Conservation (phyloP, 192 early-diverging fungal species). For the Backusella tuberculispora region DNA sequence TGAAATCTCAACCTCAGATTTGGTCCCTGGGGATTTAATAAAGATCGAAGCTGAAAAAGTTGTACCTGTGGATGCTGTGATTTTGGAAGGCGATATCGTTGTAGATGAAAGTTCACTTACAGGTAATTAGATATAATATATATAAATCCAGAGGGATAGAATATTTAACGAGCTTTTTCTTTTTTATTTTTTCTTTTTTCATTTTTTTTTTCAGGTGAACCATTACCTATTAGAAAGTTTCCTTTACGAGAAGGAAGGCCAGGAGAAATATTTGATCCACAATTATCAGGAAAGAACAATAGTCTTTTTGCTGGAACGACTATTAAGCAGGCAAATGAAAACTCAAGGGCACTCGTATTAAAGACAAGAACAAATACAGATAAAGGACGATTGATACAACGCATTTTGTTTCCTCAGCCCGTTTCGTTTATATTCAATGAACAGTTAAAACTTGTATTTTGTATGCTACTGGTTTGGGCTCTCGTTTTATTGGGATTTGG, state of each 20-base stretch:
- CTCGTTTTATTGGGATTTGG: slow-evolving; percentile 48
- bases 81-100: slow-evolving; percentile 59
- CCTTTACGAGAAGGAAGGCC: slow-evolving; percentile 45
- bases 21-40: slow-evolving; percentile 75
- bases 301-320: slow-evolving; percentile 59
- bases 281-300: slow-evolving; percentile 31
- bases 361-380: slow-evolving; percentile 55
- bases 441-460: slow-evolving; percentile 68
- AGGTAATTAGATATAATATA: slow-evolving; percentile 27
- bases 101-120: slow-evolving; percentile 67
- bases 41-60: slow-evolving; percentile 32
- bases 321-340: slow-evolving; percentile 55
- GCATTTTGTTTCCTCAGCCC: slow-evolving; percentile 69
- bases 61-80: slow-evolving; percentile 56
- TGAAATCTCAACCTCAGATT: slow-evolving; percentile 46
- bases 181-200: not conserved
- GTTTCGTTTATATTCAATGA: slow-evolving; percentile 75
- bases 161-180: not conserved
- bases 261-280: slow-evolving; percentile 13
- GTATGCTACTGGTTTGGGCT: slow-evolving; percentile 45
- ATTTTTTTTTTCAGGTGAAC: slow-evolving; percentile 45
- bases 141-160: not conserved
- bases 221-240: slow-evolving; percentile 68
- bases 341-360: slow-evolving; percentile 44
- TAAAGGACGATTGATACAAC: slow-evolving; percentile 66